These are phyloP conservation scores for Niebla homalea DNA, from an alignment of 495 filamentous ascomycete genomes.

Conservation along the genomic window DNA sequence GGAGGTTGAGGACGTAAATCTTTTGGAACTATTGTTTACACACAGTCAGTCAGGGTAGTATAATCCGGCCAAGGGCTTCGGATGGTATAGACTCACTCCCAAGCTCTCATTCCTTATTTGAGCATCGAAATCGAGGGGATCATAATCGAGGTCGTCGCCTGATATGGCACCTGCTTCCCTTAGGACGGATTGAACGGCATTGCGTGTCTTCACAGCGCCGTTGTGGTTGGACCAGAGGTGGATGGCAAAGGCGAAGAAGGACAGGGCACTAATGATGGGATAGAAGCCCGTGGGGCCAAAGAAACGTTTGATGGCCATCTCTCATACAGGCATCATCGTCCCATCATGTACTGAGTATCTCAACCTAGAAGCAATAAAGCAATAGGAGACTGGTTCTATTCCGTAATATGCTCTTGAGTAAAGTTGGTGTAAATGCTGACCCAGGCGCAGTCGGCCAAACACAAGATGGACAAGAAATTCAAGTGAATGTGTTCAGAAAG, in stretches of 20 bases:
- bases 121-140: neutral
- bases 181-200: neutral
- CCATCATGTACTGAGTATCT: too few relatives aligned
- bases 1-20: conserved; percentile 47
- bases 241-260: neutral
- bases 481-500: too few relatives aligned
- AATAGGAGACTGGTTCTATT: too few relatives aligned
- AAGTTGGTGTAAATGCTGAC: too few relatives aligned
- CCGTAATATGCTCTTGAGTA: too few relatives aligned
- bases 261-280: neutral
- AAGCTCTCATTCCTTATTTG: conserved; percentile 6
- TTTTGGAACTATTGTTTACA: conserved; percentile 40
- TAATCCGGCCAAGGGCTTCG: neutral
- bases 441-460: too few relatives aligned
- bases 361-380: too few relatives aligned
- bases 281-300: neutral
- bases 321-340: too few relatives aligned
- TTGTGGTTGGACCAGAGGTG: neutral
- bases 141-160: neutral
- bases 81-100: neutral
- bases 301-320: too few relatives aligned
- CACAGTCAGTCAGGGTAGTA: neutral
- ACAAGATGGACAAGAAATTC: too few relatives aligned
- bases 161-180: neutral
- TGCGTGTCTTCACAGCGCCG: neutral